These are phyloP conservation scores for Xylariaceae sp. DNA, from an alignment of 2,329 filamentous ascomycete species.

Conservation along the genomic window DNA sequence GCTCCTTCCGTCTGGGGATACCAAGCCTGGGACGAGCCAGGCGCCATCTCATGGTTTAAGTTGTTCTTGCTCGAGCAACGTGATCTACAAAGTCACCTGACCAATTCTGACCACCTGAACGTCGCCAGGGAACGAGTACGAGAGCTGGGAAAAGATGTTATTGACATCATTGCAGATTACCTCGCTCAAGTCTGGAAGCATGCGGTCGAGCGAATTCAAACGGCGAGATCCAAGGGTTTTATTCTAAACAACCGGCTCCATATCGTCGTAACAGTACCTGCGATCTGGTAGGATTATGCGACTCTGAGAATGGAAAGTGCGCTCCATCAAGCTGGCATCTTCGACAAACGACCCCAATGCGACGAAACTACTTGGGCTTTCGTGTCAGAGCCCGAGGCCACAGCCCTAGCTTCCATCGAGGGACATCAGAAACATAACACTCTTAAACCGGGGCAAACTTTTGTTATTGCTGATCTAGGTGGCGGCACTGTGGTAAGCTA, in stretches of 20 bases:
- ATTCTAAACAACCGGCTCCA: constrained; percentile 27
- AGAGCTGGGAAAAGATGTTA: constrained; percentile 14
- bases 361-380: constrained; percentile 24
- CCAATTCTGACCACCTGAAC: constrained; percentile 18
- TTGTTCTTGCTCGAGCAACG: constrained; percentile 7
- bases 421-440: constrained; percentile 22
- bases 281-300: constrained; percentile 41
- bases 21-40: not conserved
- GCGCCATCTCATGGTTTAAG: constrained; percentile 7
- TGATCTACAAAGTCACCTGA: constrained; percentile 4
- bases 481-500: constrained; percentile 26
- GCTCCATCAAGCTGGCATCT: constrained; percentile 32
- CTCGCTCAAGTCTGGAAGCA: constrained; percentile 33
- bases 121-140: constrained; percentile 3
- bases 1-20: constrained; percentile 5
- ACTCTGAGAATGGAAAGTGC: constrained; percentile 34
- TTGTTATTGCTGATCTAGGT: constrained; percentile 28
- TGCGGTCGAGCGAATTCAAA: constrained; percentile 22
- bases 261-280: constrained; percentile 39
- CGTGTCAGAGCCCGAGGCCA: constrained; percentile 41
- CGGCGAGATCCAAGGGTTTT: constrained; percentile 19
- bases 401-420: constrained; percentile 34
- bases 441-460: constrained; percentile 13
- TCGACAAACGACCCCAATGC: constrained; percentile 26
- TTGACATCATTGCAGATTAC: constrained; percentile 31